phyloP scores from a whole-genome alignment of 2,329 filamentous ascomycete species.

The Incumbomyces lentus region DNA sequence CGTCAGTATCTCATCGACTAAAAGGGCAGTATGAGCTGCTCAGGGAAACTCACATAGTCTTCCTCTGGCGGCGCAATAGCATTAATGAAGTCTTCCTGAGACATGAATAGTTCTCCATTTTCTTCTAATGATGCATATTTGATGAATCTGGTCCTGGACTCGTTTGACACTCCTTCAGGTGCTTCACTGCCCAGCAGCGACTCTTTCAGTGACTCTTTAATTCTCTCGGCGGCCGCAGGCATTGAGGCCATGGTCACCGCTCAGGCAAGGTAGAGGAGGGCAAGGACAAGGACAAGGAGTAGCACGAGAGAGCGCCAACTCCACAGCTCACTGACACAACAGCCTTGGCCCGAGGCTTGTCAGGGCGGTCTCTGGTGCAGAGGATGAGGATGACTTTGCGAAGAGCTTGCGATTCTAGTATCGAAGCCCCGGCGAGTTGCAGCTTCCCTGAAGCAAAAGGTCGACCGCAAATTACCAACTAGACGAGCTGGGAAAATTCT shows the following conservation, averaged over 20 bases:
- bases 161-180: constrained; percentile 56
- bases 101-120: constrained; percentile 69
- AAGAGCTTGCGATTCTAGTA: too few species aligned
- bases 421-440: too few species aligned
- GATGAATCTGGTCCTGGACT: constrained; percentile 66
- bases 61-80: constrained; percentile 77
- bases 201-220: constrained; percentile 54
- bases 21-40: neutral
- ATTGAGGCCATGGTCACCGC: constrained; percentile 31
- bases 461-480: too few species aligned
- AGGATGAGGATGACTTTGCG: too few species aligned
- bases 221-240: neutral
- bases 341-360: too few species aligned
- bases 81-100: constrained; percentile 75
- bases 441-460: too few species aligned
- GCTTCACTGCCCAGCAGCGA: constrained; percentile 59
- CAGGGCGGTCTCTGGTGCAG: too few species aligned
- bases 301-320: too few species aligned
- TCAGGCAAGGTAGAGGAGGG: neutral
- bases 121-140: constrained; percentile 66
- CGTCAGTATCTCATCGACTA: constrained; percentile 1
- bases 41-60: constrained; percentile 81
- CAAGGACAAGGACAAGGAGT: too few species aligned
- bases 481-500: too few species aligned
- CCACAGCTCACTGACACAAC: too few species aligned